Conservation (phyloP, 1,139 yeast genomes). For the Taphrina deformans region DNA sequence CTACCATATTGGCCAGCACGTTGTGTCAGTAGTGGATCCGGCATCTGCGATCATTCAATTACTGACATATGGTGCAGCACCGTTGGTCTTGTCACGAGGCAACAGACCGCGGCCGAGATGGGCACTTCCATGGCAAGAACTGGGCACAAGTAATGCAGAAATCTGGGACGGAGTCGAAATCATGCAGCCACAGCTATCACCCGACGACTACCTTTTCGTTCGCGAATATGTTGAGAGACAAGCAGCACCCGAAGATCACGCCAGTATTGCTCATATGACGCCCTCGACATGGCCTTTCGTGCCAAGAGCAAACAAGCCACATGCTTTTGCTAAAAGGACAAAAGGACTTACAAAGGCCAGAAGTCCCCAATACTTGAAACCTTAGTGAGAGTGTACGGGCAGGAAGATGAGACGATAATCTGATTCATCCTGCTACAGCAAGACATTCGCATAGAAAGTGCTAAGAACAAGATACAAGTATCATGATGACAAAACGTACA, state of each 20-base stretch:
- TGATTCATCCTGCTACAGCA: too few relatives aligned
- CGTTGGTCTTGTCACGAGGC: not conserved
- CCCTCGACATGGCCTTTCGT: not conserved
- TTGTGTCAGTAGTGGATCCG: slow-evolving; percentile 2
- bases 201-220: not conserved
- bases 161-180: slow-evolving; percentile 5
- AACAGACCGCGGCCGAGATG: not conserved
- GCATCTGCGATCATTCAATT: not conserved
- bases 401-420: too few relatives aligned
- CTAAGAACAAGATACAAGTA: not conserved
- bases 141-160: slow-evolving; percentile 5
- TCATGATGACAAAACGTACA: not conserved
- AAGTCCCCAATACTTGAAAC: not conserved
- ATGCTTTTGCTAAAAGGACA: not conserved
- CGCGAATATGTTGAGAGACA: not conserved
- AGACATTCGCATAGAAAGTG: not conserved
- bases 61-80: not conserved
- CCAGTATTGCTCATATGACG: not conserved
- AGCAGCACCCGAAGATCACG: not conserved
- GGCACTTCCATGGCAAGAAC: not conserved
- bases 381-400: not conserved
- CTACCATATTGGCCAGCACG: not conserved
- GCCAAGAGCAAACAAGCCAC: not conserved
- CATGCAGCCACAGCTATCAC: not conserved
- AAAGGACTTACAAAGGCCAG: not conserved